Evolutionary conservation across 495 filamentous ascomycete species (phyloP), one percentile per base, ranked within the genome.

Genomic region (Daldinia grandis): DNA sequence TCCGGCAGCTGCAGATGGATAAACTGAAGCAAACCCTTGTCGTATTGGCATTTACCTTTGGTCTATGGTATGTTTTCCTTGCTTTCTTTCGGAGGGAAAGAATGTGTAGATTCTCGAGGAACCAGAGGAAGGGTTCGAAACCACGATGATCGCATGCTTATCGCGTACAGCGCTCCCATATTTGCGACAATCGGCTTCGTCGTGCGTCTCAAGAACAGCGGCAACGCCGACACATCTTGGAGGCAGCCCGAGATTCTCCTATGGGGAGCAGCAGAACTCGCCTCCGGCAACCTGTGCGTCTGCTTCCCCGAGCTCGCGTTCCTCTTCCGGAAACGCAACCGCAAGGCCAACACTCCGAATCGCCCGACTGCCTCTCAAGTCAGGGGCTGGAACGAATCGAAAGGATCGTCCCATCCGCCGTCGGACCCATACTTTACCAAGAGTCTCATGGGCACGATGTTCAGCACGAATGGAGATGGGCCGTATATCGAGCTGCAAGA

Each of bases 31-130:
- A 56, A 7, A n/a, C 62, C 3, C 21, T 58, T 17, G 54, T 69
- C n/a, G 59, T 69, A 1, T 25, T 62, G 17, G 66, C 42, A 12
- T 69, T 69, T 37, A 69, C 66, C 1, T 69, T 69, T 47, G 66
- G 66, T n/a, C n/a, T 69, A 44, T 63, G 66, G 66, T 69, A 24
- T 19, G 66, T 58, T 24, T 24, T 49, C 25, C 30, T 14, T 47
- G 8, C 0, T 44, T 44, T 17, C 3, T 24, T 24, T 21, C 9
- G 9, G 1, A 24, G 4, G 42, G 12, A 10, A 47, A 24, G 8
- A 47, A 47, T 12, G 19, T 9, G 19, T 9, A 47, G 42, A 47
- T 5, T 9, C 17, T 47, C 1, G 42, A 24, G 42, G 3, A n/a
- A n/a, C n/a, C 17, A 12, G 42, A 47, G 42, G 24, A 24, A 3